phyloP scores from a whole-genome alignment of 371 early-diverging fungal species.

The Lichtheimia ornata region DNA sequence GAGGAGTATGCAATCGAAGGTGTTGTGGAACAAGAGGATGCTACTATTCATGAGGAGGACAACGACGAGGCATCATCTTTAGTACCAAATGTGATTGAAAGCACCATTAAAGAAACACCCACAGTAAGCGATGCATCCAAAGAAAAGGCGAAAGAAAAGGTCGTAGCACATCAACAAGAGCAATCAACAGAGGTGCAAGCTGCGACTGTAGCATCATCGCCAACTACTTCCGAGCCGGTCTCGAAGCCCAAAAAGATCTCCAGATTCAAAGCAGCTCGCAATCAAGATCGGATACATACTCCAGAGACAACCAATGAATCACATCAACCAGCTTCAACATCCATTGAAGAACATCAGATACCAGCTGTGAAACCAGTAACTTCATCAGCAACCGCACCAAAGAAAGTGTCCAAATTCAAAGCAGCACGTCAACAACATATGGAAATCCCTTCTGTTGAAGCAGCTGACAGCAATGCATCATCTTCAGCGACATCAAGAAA shows the following conservation, averaged over 20 bases:
- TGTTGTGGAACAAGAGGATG: constrained; percentile 56
- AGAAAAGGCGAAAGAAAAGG: constrained; percentile 12
- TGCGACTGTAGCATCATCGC: too few relatives aligned
- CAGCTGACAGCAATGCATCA: not conserved
- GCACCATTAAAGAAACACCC: too few relatives aligned
- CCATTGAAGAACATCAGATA: not conserved
- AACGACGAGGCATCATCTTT: constrained; percentile 2
- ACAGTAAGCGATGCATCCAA: not conserved
- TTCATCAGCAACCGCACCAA: constrained; percentile 1
- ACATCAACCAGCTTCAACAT: not conserved
- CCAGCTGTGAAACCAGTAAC: not conserved
- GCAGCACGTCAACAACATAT: constrained; percentile 18
- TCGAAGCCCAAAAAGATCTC: constrained; percentile 8
- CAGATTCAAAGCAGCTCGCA: constrained; percentile 11
- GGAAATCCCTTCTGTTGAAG: not conserved
- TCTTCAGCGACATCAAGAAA: too few relatives aligned
- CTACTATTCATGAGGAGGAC: constrained; percentile 57
- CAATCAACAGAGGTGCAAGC: too few relatives aligned
- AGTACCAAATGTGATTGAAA: too few relatives aligned
- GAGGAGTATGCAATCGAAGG: constrained; percentile 58
- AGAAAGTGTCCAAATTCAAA: constrained; percentile 23
- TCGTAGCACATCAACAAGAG: not conserved
- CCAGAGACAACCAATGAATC: not conserved
- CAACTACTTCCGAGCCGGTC: too few relatives aligned
- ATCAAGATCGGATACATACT: constrained; percentile 3